Conservation (phyloP, 805 yeast species). For the Candida lessepsii region DNA sequence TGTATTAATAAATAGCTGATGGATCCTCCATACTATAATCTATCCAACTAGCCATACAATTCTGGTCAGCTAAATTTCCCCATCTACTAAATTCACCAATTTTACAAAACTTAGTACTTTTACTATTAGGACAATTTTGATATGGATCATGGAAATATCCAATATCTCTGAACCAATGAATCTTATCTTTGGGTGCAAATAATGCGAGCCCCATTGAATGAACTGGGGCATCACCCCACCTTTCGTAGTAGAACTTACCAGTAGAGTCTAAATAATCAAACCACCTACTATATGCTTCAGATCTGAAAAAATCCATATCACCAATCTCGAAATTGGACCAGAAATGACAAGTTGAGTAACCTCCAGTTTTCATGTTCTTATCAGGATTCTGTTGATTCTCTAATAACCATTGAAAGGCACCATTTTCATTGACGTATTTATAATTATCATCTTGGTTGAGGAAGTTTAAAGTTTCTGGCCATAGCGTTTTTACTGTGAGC, state of each 20-base stretch:
- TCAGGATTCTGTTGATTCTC: slow-evolving; percentile 52
- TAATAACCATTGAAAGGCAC: slow-evolving; percentile 52
- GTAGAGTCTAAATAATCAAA: slow-evolving; percentile 59
- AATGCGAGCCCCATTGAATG: slow-evolving; percentile 72
- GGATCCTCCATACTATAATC: slow-evolving; percentile 30
- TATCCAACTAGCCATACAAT: slow-evolving; percentile 75
- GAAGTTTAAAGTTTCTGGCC: slow-evolving; percentile 69
- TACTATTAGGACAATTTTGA: slow-evolving; percentile 65
- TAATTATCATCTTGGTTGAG: slow-evolving; percentile 56
- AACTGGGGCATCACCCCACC: slow-evolving; percentile 96
- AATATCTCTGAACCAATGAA: slow-evolving; percentile 87
- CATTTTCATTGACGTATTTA: slow-evolving; percentile 47
- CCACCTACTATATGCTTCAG: slow-evolving; percentile 65
- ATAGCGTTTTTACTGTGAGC: slow-evolving; percentile 57
- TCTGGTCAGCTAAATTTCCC: slow-evolving; percentile 57
- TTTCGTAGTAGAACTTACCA: slow-evolving; percentile 84
- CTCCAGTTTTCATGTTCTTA: slow-evolving; percentile 40
- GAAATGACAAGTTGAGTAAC: slow-evolving; percentile 75
- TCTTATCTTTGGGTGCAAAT: slow-evolving; percentile 63
- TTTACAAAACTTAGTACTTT: slow-evolving; percentile 44
- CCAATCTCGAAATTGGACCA: slow-evolving; percentile 91
- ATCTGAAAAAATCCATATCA: slow-evolving; percentile 75
- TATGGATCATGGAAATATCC: slow-evolving; percentile 79
- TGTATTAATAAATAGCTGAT: slow-evolving; percentile 7
- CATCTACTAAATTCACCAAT: slow-evolving; percentile 56